Conservation (phyloP, 2,329 filamentous ascomycete species). For the Hymenoscyphus fructigenus region DNA sequence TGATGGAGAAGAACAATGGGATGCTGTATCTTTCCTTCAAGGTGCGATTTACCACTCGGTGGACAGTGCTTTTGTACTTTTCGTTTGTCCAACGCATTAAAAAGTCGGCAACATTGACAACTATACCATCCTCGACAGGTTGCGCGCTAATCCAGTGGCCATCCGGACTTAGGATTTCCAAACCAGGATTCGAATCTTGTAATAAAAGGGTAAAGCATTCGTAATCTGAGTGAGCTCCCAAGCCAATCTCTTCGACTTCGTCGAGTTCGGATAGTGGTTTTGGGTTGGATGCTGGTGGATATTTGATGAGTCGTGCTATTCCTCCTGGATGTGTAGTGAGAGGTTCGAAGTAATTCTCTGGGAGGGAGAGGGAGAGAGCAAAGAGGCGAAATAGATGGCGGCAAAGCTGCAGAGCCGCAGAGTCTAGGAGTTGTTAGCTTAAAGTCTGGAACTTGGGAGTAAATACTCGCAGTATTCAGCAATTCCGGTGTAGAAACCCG, state of each 20-base stretch:
- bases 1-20: conserved; percentile 51
- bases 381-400: conserved; percentile 39
- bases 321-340: conserved; percentile 44
- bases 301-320: conserved; percentile 49
- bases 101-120: conserved; percentile 53
- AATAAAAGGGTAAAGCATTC: conserved; percentile 56
- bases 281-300: conserved; percentile 43
- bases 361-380: conserved; percentile 41
- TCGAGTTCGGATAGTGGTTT: conserved; percentile 32
- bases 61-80: conserved; percentile 52
- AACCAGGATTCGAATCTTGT: conserved; percentile 49
- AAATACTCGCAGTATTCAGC: conserved; percentile 29
- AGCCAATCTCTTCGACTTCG: conserved; percentile 33
- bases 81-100: conserved; percentile 51
- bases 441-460: not conserved
- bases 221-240: conserved; percentile 55
- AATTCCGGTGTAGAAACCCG: conserved; percentile 35
- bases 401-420: conserved; percentile 40
- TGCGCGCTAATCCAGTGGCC: conserved; percentile 46
- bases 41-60: conserved; percentile 55
- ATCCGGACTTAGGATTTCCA: conserved; percentile 51
- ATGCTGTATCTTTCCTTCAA: conserved; percentile 53
- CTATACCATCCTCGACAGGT: conserved; percentile 47
- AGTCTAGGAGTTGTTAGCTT: not conserved
- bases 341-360: conserved; percentile 43